Evolutionary conservation across 805 yeast species (phyloP), one percentile per base, ranked within the genome.

Genomic region (Wickerhamomyces subpelliculosus): DNA sequence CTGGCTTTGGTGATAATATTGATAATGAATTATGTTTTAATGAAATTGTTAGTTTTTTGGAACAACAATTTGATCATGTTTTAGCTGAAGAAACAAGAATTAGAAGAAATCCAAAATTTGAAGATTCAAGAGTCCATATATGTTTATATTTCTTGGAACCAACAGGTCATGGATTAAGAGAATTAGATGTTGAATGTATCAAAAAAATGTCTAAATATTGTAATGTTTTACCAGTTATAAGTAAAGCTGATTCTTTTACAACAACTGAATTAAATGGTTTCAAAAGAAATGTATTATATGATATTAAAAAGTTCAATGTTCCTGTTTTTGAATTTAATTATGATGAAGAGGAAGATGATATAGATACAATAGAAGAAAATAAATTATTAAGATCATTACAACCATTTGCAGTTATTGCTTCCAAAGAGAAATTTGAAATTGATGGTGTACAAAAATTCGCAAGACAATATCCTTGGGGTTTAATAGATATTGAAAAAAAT

Each of bases 81-180:
- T 69, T 88, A 34, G 86, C 85, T 2, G 96, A 88, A 57, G 96
- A 88, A 58, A 84, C 93, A 1, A 71, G 90, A 45, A 85, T 88
- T 46, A 73, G 74, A 59, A 80, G 97, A 70, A 85, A 86, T 56
- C 95, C 95, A 20, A 68, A 85, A 46, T 79, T 82, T 54, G 80
- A 73, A 48, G 90, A 84, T 62, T 71, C 88, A 14, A 68, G 93
- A 50, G 85, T 84, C 30, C 93, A 84, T 54, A 78, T 77, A 8
- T 72, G 82, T 44, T 59, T 84, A 34, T 84, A 84, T 56, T 83
- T 84, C 53, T 72, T 84, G 46, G 76, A 82, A 36, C 82, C 90
- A 2, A 68, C 79, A 4, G 94, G 94, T 14, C 93, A 84, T 56
- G 89, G 90, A 2, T 66, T 84, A 45, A 67, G 83, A 43, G 90